A percentile compares a stretch with the other conserved stretches of the same genome.
These are phyloP conservation scores for Calocera viscosa DNA, from an alignment of 768 basidiomycete genomes.

Conservation along the genomic window DNA sequence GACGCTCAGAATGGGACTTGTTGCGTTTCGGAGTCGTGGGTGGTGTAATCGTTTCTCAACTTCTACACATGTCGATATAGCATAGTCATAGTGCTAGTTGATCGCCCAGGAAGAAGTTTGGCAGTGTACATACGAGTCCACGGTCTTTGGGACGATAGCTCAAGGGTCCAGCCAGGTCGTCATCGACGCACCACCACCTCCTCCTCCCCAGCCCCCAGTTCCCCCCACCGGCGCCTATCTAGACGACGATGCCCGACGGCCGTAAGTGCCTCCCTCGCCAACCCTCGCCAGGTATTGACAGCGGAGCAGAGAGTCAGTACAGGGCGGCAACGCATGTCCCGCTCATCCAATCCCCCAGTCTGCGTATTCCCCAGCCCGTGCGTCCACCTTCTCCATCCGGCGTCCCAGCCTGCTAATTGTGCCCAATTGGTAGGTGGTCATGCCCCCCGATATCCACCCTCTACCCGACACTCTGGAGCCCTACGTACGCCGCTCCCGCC, in stretches of 20 bases:
- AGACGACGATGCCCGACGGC: neutral
- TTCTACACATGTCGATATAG: too few relatives aligned
- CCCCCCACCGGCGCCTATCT: too few relatives aligned
- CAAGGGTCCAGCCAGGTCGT: too few relatives aligned
- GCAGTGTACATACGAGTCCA: too few relatives aligned
- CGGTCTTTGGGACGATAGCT: too few relatives aligned
- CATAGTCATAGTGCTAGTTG: too few relatives aligned
- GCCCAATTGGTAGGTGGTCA: conserved; percentile 57
- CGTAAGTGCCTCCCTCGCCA: neutral
- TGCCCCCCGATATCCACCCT: conserved; percentile 88
- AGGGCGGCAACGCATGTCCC: conserved; percentile 63
- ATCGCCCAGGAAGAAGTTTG: too few relatives aligned
- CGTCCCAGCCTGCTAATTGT: conserved; percentile 14
- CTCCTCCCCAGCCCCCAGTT: too few relatives aligned
- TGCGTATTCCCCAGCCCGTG: conserved; percentile 74
- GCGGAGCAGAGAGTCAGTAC: conserved; percentile 41
- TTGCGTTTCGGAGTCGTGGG: too few relatives aligned
- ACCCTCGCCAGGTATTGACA: neutral
- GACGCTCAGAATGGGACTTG: too few relatives aligned
- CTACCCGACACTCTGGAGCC: conserved; percentile 79
- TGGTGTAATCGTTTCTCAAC: too few relatives aligned
- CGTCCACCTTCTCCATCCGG: conserved; percentile 8
- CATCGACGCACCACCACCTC: too few relatives aligned
- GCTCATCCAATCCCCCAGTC: conserved; percentile 82
- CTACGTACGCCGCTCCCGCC: conserved; percentile 45